Conservation (phyloP, 1,284 basidiomycete genomes). For the Xanthoconium separans region DNA sequence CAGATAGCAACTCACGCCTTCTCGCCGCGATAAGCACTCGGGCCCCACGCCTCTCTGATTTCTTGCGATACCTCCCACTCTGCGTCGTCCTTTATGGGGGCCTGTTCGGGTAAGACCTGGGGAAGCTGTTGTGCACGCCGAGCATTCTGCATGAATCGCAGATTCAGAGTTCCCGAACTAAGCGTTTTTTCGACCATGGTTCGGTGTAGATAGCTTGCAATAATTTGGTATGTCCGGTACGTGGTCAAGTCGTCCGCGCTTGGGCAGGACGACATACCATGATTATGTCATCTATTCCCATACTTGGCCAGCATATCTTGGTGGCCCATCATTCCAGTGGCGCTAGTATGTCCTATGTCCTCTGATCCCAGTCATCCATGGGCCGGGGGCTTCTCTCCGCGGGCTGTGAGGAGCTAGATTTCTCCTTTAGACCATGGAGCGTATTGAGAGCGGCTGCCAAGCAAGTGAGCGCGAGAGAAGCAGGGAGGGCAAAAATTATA, state of each 20-base stretch:
- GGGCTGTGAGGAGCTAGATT: background rate
- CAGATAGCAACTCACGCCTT: conserved; percentile 24
- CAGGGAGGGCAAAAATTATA: background rate
- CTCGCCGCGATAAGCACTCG: conserved; percentile 28
- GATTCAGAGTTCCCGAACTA: conserved; percentile 64
- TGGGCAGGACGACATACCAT: background rate
- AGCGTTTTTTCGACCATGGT: conserved; percentile 56
- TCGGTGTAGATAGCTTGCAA: conserved; percentile 3
- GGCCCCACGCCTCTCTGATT: conserved; percentile 58
- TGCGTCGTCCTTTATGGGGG: conserved; percentile 63
- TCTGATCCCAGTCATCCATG: background rate
- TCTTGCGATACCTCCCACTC: conserved; percentile 66
- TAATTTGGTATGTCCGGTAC: background rate
- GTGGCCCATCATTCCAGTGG: conserved; percentile 12
- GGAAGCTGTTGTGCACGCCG: conserved; percentile 53
- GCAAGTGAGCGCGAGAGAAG: conserved; percentile 4
- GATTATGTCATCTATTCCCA: conserved; percentile 28
- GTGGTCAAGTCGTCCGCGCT: background rate
- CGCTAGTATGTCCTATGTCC: background rate
- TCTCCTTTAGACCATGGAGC: background rate
- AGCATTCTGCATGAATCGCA: conserved; percentile 79
- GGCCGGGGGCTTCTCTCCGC: conserved; percentile 4
- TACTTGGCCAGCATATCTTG: background rate
- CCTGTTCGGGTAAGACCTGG: conserved; percentile 50
- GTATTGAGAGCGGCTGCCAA: background rate